phyloP scores from a whole-genome alignment of 805 yeast genomes.

The Kregervanrija pseudodelftensis region DNA sequence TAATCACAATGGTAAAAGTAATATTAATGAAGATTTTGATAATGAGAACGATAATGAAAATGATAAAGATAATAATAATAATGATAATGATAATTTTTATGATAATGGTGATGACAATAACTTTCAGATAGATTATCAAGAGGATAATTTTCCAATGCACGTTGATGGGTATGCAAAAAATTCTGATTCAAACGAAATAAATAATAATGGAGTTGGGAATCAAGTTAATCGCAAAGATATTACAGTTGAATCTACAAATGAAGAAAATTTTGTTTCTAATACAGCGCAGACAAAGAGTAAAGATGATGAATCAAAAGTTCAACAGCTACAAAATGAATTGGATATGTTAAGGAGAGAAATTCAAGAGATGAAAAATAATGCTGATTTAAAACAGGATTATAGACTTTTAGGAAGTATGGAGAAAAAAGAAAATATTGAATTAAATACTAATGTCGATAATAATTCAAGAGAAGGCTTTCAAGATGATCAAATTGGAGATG shows the following conservation, averaged over 20 bases:
- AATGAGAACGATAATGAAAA: not conserved
- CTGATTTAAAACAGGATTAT: not conserved
- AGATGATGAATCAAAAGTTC: not conserved
- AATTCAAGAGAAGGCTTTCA: too few species aligned
- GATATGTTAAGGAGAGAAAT: constrained; percentile 2
- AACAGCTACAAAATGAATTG: not conserved
- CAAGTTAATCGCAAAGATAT: too few species aligned
- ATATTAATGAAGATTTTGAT: not conserved
- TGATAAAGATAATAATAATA: not conserved
- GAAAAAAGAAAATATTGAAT: not conserved
- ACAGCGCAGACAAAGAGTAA: not conserved
- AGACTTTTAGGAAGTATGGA: not conserved
- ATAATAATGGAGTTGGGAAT: too few species aligned
- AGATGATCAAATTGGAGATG: too few species aligned
- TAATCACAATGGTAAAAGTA: not conserved
- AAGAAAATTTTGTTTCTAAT: not conserved
- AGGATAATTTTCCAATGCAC: too few species aligned
- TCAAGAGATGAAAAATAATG: constrained; percentile 1
- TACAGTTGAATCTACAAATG: too few species aligned
- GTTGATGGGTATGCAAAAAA: too few species aligned
- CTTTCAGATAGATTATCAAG: too few species aligned
- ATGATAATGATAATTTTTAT: not conserved
- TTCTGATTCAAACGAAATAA: too few species aligned
- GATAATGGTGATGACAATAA: not conserved
- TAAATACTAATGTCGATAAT: not conserved